Conservation (phyloP, 352 stramenopile genomes). For the Pythium grandisporangium region DNA sequence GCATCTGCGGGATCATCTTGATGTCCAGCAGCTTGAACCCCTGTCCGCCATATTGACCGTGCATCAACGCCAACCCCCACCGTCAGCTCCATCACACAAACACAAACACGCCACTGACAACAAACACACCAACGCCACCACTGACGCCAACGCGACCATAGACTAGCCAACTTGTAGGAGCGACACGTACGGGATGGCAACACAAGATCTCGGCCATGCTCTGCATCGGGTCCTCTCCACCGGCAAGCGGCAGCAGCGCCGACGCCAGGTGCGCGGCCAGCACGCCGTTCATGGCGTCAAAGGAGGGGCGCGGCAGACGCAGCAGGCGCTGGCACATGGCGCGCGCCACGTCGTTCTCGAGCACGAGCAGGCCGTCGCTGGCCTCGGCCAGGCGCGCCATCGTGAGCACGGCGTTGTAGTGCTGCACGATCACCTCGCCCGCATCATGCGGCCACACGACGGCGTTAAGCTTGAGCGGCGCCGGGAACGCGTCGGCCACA, state of each 20-base stretch:
- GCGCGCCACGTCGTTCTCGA: constrained; percentile 61
- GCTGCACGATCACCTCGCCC: constrained; percentile 85
- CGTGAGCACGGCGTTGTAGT: constrained; percentile 87
- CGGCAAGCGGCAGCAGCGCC: constrained; percentile 27
- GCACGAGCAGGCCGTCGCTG: constrained; percentile 50
- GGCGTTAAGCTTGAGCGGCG: constrained; percentile 45
- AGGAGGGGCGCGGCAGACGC: constrained; percentile 41
- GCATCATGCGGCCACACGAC: constrained; percentile 80
- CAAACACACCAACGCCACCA: no score
- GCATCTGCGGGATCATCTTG: constrained; percentile 62
- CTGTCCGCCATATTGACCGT: no score
- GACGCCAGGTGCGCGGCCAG: constrained; percentile 51
- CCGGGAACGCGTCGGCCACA: constrained; percentile 53
- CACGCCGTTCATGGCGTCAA: constrained; percentile 54
- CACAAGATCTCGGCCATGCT: constrained; percentile 44
- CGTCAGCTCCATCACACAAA: no score
- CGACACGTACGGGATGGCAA: constrained; percentile 39
- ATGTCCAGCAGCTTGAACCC: constrained; percentile 65
- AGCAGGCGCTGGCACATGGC: constrained; percentile 47
- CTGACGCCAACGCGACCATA: no score
- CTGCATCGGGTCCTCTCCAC: constrained; percentile 15
- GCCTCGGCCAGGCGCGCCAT: constrained; percentile 64
- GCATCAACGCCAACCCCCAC: no score
- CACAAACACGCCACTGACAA: no score
- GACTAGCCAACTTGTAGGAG: no score